phyloP scores from a whole-genome alignment of 768 basidiomycete species.

The Xerocomus spinulosus region DNA sequence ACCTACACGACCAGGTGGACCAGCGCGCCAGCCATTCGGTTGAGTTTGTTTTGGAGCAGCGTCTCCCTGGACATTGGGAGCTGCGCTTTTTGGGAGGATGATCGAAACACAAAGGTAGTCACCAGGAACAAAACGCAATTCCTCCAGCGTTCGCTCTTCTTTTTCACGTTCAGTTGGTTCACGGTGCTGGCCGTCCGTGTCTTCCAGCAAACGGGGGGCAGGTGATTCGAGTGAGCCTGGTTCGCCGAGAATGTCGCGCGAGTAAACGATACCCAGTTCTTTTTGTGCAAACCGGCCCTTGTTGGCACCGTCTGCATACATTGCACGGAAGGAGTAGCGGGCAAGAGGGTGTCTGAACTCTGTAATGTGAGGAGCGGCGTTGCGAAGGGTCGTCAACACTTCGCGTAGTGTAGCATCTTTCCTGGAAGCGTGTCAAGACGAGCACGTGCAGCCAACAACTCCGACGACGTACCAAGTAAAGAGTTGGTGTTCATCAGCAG shows the following conservation, averaged over 20 bases:
- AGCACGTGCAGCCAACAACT: neutral
- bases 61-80: constrained; percentile 45
- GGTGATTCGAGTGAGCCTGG: constrained; percentile 56
- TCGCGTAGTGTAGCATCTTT: constrained; percentile 80
- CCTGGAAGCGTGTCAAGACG: constrained; percentile 38
- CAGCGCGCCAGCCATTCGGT: constrained; percentile 35
- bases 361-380: constrained; percentile 57
- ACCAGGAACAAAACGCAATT: constrained; percentile 74
- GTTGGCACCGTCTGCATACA: constrained; percentile 70
- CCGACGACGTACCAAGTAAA: constrained; percentile 63
- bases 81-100: constrained; percentile 61
- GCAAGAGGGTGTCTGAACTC: constrained; percentile 82
- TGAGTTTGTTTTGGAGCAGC: constrained; percentile 32
- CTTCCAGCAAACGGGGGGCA: constrained; percentile 59
- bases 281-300: constrained; percentile 71
- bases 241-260: constrained; percentile 80
- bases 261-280: constrained; percentile 78
- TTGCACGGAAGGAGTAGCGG: constrained; percentile 73
- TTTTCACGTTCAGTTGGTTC: constrained; percentile 43
- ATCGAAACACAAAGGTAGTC: constrained; percentile 77
- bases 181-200: constrained; percentile 33
- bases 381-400: constrained; percentile 72
- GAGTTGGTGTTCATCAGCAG: constrained; percentile 77
- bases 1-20: constrained; percentile 34
- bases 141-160: constrained; percentile 72